Conservation (phyloP, 2,329 filamentous ascomycete genomes). For the Fusarium irregulare region DNA sequence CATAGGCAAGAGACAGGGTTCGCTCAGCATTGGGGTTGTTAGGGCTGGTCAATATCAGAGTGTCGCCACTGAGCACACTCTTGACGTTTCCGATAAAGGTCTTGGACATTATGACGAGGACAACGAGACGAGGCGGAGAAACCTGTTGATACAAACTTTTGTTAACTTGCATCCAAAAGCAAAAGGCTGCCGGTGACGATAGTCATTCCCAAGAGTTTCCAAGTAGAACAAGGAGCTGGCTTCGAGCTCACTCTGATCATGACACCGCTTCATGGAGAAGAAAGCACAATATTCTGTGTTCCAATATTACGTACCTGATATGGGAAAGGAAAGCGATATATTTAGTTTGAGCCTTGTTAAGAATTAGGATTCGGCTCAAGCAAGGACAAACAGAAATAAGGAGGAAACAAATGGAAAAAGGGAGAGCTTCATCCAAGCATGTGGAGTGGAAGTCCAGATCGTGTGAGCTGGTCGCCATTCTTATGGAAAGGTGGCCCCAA, state of each 20-base stretch:
- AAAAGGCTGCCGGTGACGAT: neutral
- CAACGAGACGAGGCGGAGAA: conserved; percentile 37
- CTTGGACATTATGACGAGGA: conserved; percentile 59
- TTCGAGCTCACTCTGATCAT: conserved; percentile 22
- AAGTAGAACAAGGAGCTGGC: conserved; percentile 1
- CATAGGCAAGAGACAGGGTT: conserved; percentile 89
- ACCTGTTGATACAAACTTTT: conserved; percentile 25
- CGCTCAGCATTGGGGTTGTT: conserved; percentile 86
- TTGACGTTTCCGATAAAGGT: conserved; percentile 82
- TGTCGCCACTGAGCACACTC: conserved; percentile 93
- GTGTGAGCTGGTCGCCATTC: conserved; percentile 40
- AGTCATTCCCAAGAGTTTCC: neutral
- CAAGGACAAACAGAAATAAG: conserved; percentile 35
- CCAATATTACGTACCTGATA: conserved; percentile 40
- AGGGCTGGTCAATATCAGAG: conserved; percentile 83
- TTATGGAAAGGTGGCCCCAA: conserved; percentile 53
- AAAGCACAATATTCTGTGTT: conserved; percentile 1
- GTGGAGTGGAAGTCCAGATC: conserved; percentile 42
- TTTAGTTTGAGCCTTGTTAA: conserved; percentile 36
- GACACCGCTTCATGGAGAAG: conserved; percentile 36
- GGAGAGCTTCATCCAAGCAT: conserved; percentile 38
- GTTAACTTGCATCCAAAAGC: conserved; percentile 27
- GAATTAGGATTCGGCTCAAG: conserved; percentile 34
- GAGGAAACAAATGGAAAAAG: conserved; percentile 23
- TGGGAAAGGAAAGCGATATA: conserved; percentile 6